Evolutionary conservation across 2,329 filamentous ascomycete species (phyloP).

Genomic region (Colletotrichum sojae): DNA sequence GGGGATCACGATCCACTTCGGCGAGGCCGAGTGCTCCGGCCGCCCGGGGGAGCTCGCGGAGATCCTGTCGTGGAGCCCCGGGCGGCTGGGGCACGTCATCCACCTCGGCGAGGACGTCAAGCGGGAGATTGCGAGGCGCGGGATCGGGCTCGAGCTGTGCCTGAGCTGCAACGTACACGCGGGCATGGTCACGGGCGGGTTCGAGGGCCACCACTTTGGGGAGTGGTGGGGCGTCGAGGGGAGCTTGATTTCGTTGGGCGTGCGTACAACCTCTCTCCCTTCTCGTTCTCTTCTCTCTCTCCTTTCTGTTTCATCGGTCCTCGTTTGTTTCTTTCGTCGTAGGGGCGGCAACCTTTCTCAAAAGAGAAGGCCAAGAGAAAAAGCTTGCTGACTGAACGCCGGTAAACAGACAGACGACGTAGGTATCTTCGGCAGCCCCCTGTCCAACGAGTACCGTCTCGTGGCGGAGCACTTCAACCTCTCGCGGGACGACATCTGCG

Average conservation of each 20-base stretch:
- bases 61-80: conserved; percentile 76
- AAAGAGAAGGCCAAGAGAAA: background rate
- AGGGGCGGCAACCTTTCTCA: no score
- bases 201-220: conserved; percentile 82
- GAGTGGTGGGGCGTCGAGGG: conserved; percentile 75
- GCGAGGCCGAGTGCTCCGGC: conserved; percentile 73
- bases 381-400: background rate
- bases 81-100: conserved; percentile 84
- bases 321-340: no score
- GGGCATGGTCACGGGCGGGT: conserved; percentile 77
- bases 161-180: conserved; percentile 86
- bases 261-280: conserved; percentile 58
- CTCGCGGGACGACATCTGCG: conserved; percentile 58
- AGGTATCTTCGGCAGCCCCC: conserved; percentile 81
- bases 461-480: conserved; percentile 80
- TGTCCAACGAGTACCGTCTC: conserved; percentile 84
- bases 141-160: conserved; percentile 81
- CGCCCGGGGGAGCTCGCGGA: conserved; percentile 72
- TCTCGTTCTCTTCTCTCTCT: background rate
- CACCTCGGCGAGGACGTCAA: conserved; percentile 76
- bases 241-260: conserved; percentile 76
- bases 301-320: background rate
- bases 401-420: conserved; percentile 81
- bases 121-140: conserved; percentile 63
- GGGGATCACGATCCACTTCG: conserved; percentile 83